Evolutionary conservation across 140 eudicot genomes (phyloP), one percentile per base, ranked within the genome.

Genomic region (Flaveria floridana): DNA sequence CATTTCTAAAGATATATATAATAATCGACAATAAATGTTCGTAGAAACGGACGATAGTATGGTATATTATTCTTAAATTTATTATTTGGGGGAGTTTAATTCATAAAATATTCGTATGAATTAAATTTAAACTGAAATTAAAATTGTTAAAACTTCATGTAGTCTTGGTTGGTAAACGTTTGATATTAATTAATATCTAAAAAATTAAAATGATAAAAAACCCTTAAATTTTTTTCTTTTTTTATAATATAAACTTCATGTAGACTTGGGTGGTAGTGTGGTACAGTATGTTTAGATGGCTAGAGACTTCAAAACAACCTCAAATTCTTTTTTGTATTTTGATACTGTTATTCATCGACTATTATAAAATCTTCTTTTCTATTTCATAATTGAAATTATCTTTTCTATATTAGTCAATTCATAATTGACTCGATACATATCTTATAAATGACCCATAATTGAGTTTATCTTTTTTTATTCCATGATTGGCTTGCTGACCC

Each of bases 401-500:
- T 61, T 61, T 61, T 61, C 66, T 23, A 25, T 61, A 10, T 21
- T 7, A 16, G 65, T 21, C 37, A 7, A 58, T 25, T 37, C 66
- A 57, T 59, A 26, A 25, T 44, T 59, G 41, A 59, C 25, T 23
- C 8, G 14, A 59, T 23, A 19, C 20, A 23, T 59, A 19, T 56
- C 34, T 57, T 57, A 19, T 11, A 61, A 61, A 39, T 61, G 66
- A 25, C 66, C 66, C 66, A 57, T 57, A 57, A 57, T 57, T 61
- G 11, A 61, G 13, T 3, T 61, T 39, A 11, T 23, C 18, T 59
- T 59, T 59, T 59, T 59, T 1, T 25, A 28, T 23, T 59, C 39
- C 66, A 25, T 59, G 66, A 59, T 59, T 23, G 66, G 66, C 66
- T 59, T 59, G 41, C 66, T 59, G 42, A 59, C 41, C 66, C 66